These are phyloP conservation scores for Pleurotus ostreatus DNA, from an alignment of 768 basidiomycete species.

Conservation along the genomic window DNA sequence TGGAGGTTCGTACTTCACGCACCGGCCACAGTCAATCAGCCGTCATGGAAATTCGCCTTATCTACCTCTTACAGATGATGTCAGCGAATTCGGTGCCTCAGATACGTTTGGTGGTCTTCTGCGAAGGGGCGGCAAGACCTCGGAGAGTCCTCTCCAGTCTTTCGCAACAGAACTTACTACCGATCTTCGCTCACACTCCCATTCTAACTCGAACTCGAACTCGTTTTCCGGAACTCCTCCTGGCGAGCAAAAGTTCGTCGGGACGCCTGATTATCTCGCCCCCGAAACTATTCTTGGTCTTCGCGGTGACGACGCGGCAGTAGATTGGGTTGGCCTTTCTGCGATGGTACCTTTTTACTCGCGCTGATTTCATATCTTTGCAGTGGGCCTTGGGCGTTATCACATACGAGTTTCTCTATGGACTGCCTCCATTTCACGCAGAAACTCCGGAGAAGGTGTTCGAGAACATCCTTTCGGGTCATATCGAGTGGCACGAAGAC, in stretches of 20 bases:
- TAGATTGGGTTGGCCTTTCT: slow-evolving; percentile 81
- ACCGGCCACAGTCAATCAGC: slow-evolving; percentile 55
- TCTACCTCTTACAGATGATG: slow-evolving; percentile 71
- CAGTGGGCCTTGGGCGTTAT: slow-evolving; percentile 99
- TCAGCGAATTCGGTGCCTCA: slow-evolving; percentile 83
- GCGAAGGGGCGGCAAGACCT: slow-evolving; percentile 42
- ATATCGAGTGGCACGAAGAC: slow-evolving; percentile 95
- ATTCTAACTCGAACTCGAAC: slow-evolving; percentile 19
- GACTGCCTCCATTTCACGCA: slow-evolving; percentile 96
- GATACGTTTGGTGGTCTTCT: slow-evolving; percentile 62
- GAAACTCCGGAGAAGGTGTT: slow-evolving; percentile 97
- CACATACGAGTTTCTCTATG: slow-evolving; percentile 96
- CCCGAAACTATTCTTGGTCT: slow-evolving; percentile 95
- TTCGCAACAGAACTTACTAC: slow-evolving; percentile 84
- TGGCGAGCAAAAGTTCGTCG: slow-evolving; percentile 91
- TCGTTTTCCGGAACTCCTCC: slow-evolving; percentile 65
- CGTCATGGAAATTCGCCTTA: slow-evolving; percentile 64
- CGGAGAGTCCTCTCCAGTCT: slow-evolving; percentile 80
- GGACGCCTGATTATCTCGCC: slow-evolving; percentile 96
- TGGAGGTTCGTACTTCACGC: slow-evolving; percentile 79
- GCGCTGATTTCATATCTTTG: slow-evolving; percentile 12
- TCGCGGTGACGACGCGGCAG: slow-evolving; percentile 89
- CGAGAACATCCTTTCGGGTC: slow-evolving; percentile 94
- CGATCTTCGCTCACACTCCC: slow-evolving; percentile 74
- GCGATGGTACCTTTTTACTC: slow-evolving; percentile 5